These are phyloP conservation scores for Leucocoprinus sp. DNA, from an alignment of 768 basidiomycete genomes.

Conservation along the genomic window DNA sequence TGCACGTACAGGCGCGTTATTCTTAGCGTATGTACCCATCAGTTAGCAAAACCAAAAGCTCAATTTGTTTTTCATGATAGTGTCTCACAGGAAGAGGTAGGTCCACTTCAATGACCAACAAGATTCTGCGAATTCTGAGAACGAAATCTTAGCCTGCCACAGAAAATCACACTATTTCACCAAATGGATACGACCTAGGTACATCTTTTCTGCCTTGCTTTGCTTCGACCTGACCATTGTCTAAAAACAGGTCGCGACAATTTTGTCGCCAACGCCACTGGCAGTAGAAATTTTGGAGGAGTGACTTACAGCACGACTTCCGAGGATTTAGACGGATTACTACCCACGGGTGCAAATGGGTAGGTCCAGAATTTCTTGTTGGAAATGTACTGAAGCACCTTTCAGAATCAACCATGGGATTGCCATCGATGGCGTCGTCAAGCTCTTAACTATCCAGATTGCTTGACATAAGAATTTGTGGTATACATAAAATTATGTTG, in stretches of 20 bases:
- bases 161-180: constrained; percentile 24
- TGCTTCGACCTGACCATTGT: neutral
- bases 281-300: constrained; percentile 30
- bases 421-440: constrained; percentile 49
- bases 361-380: constrained; percentile 13
- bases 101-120: neutral
- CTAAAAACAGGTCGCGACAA: constrained; percentile 20
- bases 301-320: constrained; percentile 39
- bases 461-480: constrained; percentile 9
- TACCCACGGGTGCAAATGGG: constrained; percentile 42
- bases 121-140: neutral
- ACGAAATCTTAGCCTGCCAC: constrained; percentile 16
- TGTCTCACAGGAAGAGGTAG: constrained; percentile 29
- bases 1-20: constrained; percentile 42
- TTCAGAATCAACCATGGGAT: constrained; percentile 42
- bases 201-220: neutral
- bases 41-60: neutral
- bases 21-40: constrained; percentile 29
- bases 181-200: constrained; percentile 28
- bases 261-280: constrained; percentile 21
- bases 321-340: constrained; percentile 43
- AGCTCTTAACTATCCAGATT: constrained; percentile 35
- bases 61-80: constrained; percentile 13
- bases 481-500: neutral
- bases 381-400: neutral